Base-by-base conservation (phyloP, 2,329 filamentous ascomycete species). In the Calonectria hawksworthii region DNA sequence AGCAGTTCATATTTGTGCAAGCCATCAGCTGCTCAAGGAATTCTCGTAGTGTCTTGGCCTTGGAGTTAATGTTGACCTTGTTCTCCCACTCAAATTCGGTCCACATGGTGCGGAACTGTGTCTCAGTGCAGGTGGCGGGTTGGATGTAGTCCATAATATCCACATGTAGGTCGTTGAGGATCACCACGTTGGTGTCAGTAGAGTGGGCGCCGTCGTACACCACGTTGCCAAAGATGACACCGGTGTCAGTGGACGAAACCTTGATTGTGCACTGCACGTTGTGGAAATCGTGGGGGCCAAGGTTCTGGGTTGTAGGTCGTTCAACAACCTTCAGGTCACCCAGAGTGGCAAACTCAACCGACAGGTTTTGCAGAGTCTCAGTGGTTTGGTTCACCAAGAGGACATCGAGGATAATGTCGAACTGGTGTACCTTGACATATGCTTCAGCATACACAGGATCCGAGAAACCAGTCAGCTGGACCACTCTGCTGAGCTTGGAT, bases 131-230 rank as follows among this genome's bases (percentile, higher is more conserved):
- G 21, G 96, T 93, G 9, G 96, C 96, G 1, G 97, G 97, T 84
- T 99, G 96, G 82, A 99, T 99, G 88, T 99, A 99, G 87, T 99
- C 97, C 97, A 99, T 99, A 78, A 99, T 98, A 83, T 99, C 97
- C 72, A 99, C 96, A 83, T 99, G 97, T 36, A 99, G 93, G 84
- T 99, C 97, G 84, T 99, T 99, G 69, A 99, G 91, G 80, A 99
- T 99, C 70, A 99, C 97, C 11, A 99, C 97, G 79, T 98, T 98
- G 70, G 95, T 98, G 84, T 98, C 97, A 1, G 95, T 98, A 61
- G 94, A 96, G 86, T 95, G 95, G 8, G 96, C 92, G 36, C 96
- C 97, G 81, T 99, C 97, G 85, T 99, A 99, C 10, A 99, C 95
- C 30, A 99, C 96, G 83, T 99, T 99, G 79, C 97, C 97, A 82